Evolutionary conservation across 2,329 filamentous ascomycete genomes (phyloP), one percentile per base, ranked within the genome.

Genomic region (Paecilomyces sp.): DNA sequence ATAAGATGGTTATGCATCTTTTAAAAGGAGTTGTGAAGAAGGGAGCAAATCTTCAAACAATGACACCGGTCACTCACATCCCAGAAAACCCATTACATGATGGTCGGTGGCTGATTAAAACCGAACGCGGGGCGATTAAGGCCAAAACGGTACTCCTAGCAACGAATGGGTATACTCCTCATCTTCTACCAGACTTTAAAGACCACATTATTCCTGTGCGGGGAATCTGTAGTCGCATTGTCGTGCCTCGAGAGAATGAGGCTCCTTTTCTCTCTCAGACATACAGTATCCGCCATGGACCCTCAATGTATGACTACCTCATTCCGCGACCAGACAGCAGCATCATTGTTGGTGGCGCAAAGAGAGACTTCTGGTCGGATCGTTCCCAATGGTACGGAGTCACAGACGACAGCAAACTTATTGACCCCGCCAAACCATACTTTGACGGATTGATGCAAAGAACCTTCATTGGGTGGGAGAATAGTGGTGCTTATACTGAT

Each of bases 161-260:
- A 3, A 93, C 89, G 0, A 96, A 96, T 69, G 92, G 80, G 3
- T 95, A 96, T 73, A 92, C 91, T 0, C 90, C 90, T 1, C 82
- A 87, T 62, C 80, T 96, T 3, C 76, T 93, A 1, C 90, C 90
- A 0, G 70, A 77, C 34, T 88, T 93, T 66, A 79, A 83, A 8
- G 84, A 87, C 63, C 80, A 92, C 8, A 88, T 96, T 63, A 84
- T 92, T 2, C 92, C 92, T 0, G 86, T 89, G 1, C 81, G 89
- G 25, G 91, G 90, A 0, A 67, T 73, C 31, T 75, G 74, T 60
- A 66, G 71, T 56, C 71, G 71, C 6, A 71, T 76, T 15, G 60
- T 67, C 7, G 63, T 67, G 2, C 68, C 70, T 1, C 57, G 63
- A 3, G 34, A 15, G 5, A 63, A 70, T 56, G 55, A 57, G 13